Base-by-base conservation (phyloP, 1,139 yeast genomes). In the Protomyces pachydermus region DNA sequence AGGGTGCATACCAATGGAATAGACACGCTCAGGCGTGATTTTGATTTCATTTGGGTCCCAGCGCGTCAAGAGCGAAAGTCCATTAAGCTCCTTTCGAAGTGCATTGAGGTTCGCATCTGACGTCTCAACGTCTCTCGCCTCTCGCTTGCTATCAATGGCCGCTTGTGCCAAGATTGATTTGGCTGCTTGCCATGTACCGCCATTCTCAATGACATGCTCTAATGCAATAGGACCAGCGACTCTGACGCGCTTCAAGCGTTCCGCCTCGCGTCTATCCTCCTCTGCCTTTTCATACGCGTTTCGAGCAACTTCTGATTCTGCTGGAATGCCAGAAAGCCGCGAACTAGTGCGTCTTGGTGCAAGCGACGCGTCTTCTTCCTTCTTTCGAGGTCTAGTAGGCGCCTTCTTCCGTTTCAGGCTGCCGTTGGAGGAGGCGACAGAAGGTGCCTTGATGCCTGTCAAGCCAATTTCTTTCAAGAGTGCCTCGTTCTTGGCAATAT, bases 1-100 rank as follows among this genome's bases (percentile, higher is more conserved):
- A 0, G 97, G 97, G 74, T 91, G 97, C 73, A 89, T 86, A 54
- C 80, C 79, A 64, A 90, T 80, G 1, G 89, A 78, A 0, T 91
- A 84, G 72, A 91, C 85, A 67, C 98, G 79, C 64, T 86, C 87
- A 46, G 83, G 83, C 0, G 91, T 84, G 12, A 91, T 75, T 71
- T 86, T 87, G 67, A 90, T 81, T 65, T 87, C 89, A 69, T 84
- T 81, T 0, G 95, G 91, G 65, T 82, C 84, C 70, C 83, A 84
- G 53, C 79, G 79, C 28, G 80, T 82, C 68, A 82, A 83, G 16
- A 88, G 73, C 51, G 77, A 72, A 68, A 86, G 74, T 1, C 76
- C 74, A 57, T 80, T 81, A 68, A 88, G 79, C 67, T 82, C 85
- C 50, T 80, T 77, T 60, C 91, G 76, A 50, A 82, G 76, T 48